Conservation (phyloP, 495 filamentous ascomycete species). For the Staphylotrichum tortipilum region DNA sequence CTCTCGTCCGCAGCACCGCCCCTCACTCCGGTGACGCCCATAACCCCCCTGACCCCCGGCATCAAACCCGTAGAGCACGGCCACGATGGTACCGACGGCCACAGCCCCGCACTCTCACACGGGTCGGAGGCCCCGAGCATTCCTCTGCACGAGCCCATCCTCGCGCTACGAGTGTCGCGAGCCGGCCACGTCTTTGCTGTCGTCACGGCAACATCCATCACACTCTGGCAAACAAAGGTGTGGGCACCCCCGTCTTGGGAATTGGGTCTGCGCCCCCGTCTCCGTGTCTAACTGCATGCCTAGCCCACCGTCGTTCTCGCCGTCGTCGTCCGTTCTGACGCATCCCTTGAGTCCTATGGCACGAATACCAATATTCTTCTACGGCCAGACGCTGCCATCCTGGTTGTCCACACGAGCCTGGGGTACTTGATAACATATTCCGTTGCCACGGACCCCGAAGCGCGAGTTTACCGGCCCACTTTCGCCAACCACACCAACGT, state of each 20-base stretch:
- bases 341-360: conserved; percentile 77
- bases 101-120: conserved; percentile 5
- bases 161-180: conserved; percentile 69
- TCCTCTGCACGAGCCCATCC: conserved; percentile 49
- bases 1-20: conserved; percentile 11
- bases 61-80: conserved; percentile 47
- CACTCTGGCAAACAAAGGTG: conserved; percentile 94
- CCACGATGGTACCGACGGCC: conserved; percentile 33
- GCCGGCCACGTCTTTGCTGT: conserved; percentile 82
- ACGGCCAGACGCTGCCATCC: conserved; percentile 82
- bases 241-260: conserved; percentile 11
- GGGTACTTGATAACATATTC: conserved; percentile 94
- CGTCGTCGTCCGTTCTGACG: conserved; percentile 66
- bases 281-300: conserved; percentile 13
- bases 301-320: conserved; percentile 88
- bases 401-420: conserved; percentile 80
- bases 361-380: conserved; percentile 74
- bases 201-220: conserved; percentile 72
- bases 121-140: conserved; percentile 6
- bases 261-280: conserved; percentile 1
- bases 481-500: conserved; percentile 59
- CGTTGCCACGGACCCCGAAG: conserved; percentile 71
- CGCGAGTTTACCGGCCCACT: conserved; percentile 73
- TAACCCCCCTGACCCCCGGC: conserved; percentile 43
- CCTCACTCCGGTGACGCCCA: conserved; percentile 33